These are phyloP conservation scores for Mycoemilia scoparia DNA, from an alignment of 192 early-diverging fungal species.

Conservation along the genomic window DNA sequence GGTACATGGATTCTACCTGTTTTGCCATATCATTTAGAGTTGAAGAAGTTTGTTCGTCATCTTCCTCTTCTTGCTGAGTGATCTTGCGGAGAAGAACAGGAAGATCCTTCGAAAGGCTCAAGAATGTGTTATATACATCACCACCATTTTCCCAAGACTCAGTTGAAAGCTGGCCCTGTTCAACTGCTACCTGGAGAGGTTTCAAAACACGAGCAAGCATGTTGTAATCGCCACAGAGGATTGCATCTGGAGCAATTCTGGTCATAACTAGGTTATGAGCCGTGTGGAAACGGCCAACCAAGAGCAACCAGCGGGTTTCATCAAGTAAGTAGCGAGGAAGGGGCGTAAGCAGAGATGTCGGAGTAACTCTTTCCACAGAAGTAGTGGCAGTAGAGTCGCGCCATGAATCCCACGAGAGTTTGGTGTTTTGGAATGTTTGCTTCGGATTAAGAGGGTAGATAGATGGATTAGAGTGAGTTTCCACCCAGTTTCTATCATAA, in stretches of 20 bases:
- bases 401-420: conserved; percentile 1
- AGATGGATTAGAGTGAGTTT: conserved; percentile 4
- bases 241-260: conserved; percentile 32
- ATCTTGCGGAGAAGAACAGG: conserved; percentile 11
- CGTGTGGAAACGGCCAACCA: conserved; percentile 19
- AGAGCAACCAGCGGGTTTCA: conserved; percentile 15
- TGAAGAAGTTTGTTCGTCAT: background rate
- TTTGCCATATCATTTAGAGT: conserved; percentile 4
- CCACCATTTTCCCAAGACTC: conserved; percentile 16
- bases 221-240: conserved; percentile 29
- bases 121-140: conserved; percentile 14
- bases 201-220: conserved; percentile 16
- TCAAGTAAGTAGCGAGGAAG: conserved; percentile 1
- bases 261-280: conserved; percentile 34
- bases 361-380: conserved; percentile 3
- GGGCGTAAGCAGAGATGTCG: background rate
- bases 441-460: conserved; percentile 1
- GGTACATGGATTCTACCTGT: conserved; percentile 9
- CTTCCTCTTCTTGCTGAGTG: conserved; percentile 1
- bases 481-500: conserved; percentile 24
- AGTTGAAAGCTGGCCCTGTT: background rate
- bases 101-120: conserved; percentile 10
- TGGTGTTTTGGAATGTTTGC: background rate
- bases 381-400: background rate
- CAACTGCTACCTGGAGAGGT: conserved; percentile 9